A percentile compares a stretch with the other conserved stretches of the same genome.
phyloP scores from a whole-genome alignment of 768 basidiomycete species.

The Ramaria rubella region DNA sequence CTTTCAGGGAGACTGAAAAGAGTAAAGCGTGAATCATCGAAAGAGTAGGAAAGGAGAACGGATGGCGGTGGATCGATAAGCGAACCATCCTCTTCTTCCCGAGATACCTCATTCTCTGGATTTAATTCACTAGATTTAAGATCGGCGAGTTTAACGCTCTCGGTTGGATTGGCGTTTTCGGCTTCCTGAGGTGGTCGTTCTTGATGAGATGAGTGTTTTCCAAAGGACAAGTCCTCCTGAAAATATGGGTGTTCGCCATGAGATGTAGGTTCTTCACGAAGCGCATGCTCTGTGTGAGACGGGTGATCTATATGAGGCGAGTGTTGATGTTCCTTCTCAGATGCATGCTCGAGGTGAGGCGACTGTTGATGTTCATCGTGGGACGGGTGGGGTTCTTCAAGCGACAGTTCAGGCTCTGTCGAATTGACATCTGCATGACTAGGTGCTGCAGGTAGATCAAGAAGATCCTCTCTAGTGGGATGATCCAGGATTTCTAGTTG shows the following conservation, averaged over 20 bases:
- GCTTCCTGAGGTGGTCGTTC: not conserved
- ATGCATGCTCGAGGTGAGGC: too few relatives aligned
- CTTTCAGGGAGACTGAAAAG: slow-evolving; percentile 2
- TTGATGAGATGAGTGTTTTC: not conserved
- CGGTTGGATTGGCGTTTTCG: not conserved
- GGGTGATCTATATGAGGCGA: too few relatives aligned
- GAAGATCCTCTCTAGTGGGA: not conserved
- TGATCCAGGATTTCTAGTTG: not conserved
- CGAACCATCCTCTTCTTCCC: not conserved
- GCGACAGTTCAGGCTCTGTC: too few relatives aligned
- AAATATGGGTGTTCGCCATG: too few relatives aligned
- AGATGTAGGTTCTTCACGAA: too few relatives aligned
- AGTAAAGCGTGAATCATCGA: slow-evolving; percentile 9
- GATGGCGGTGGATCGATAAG: slow-evolving; percentile 6
- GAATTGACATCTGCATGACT: too few relatives aligned
- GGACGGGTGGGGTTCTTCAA: too few relatives aligned
- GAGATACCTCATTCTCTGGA: not conserved
- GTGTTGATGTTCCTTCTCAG: too few relatives aligned
- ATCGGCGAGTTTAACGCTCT: not conserved
- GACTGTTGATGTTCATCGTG: not conserved
- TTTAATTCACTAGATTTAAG: not conserved
- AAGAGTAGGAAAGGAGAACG: slow-evolving; percentile 2
- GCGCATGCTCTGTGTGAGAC: too few relatives aligned
- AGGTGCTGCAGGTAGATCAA: not conserved
- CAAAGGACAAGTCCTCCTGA: too few relatives aligned